Conservation (phyloP, 176 grass and related monocot genomes). For the Microstegium vimineum region DNA sequence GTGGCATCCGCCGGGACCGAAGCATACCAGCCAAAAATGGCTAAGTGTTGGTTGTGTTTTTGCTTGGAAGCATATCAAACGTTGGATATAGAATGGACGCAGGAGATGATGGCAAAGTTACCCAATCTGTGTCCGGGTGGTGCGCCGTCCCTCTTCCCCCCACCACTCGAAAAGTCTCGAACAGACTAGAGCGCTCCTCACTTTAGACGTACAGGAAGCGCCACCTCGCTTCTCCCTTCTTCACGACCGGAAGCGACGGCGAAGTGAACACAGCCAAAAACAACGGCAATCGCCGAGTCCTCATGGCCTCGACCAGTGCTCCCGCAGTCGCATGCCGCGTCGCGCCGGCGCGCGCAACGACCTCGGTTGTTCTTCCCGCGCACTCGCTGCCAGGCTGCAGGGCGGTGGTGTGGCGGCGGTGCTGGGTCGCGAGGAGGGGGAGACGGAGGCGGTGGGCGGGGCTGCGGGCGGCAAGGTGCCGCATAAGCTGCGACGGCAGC, state of each 20-base stretch:
- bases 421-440: conserved; percentile 21
- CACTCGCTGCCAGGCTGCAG: neutral
- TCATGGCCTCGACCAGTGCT: conserved; percentile 27
- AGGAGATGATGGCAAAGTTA: too few relatives aligned
- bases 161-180: conserved; percentile 16
- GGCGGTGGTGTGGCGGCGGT: conserved; percentile 21
- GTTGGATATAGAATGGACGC: too few relatives aligned
- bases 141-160: conserved; percentile 17
- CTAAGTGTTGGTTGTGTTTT: too few relatives aligned
- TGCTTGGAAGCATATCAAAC: too few relatives aligned
- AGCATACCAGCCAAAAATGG: too few relatives aligned
- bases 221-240: neutral
- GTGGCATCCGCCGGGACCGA: too few relatives aligned
- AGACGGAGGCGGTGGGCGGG: conserved; percentile 34
- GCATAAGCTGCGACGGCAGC: neutral
- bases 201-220: neutral
- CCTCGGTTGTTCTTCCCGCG: neutral
- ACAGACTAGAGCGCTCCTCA: neutral
- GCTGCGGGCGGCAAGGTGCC: conserved; percentile 25
- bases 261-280: neutral
- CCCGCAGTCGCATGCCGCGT: conserved; percentile 16
- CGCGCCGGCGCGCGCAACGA: neutral
- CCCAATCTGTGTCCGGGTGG: too few relatives aligned
- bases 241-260: neutral
- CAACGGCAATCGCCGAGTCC: neutral